phyloP scores from a whole-genome alignment of 805 yeast species.

The Isabelozyma rhagii region DNA sequence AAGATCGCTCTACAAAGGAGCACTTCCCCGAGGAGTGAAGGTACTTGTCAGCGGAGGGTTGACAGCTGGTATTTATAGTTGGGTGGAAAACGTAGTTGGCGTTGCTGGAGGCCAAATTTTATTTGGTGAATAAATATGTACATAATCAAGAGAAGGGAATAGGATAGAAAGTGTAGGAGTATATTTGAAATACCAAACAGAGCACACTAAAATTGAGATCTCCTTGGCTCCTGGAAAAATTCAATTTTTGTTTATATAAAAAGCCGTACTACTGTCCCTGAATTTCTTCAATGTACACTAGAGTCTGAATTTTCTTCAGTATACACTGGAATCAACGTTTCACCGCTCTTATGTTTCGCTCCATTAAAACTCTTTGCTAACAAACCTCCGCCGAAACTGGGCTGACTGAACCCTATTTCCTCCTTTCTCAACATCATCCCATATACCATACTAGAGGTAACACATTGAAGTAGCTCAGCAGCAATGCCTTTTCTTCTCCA shows the following conservation, averaged over 20 bases:
- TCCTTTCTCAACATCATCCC: constrained; percentile 42
- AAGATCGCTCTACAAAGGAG: constrained; percentile 30
- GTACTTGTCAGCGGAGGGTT: constrained; percentile 40
- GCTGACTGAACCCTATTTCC: constrained; percentile 70
- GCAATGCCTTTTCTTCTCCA: constrained; percentile 55
- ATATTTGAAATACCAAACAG: too few species aligned
- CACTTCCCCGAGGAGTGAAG: constrained; percentile 38
- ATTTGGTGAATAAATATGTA: constrained; percentile 15
- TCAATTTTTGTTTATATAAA: too few species aligned
- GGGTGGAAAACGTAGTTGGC: constrained; percentile 28
- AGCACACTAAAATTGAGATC: too few species aligned
- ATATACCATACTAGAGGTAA: constrained; percentile 43
- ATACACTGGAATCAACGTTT: constrained; percentile 49
- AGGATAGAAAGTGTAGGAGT: neutral
- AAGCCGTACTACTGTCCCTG: neutral
- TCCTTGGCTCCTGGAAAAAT: too few species aligned
- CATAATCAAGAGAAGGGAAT: neutral
- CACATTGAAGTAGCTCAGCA: constrained; percentile 38
- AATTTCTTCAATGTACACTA: neutral
- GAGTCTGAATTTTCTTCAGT: constrained; percentile 14
- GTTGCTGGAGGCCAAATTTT: constrained; percentile 31
- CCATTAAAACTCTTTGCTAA: constrained; percentile 58
- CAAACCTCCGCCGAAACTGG: constrained; percentile 61
- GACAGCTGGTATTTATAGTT: constrained; percentile 36
- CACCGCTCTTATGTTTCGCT: constrained; percentile 51